A percentile compares a stretch with the other conserved stretches of the same genome.
Conservation (phyloP, 202 grass and related monocot species). For the Panicum hallii region DNA sequence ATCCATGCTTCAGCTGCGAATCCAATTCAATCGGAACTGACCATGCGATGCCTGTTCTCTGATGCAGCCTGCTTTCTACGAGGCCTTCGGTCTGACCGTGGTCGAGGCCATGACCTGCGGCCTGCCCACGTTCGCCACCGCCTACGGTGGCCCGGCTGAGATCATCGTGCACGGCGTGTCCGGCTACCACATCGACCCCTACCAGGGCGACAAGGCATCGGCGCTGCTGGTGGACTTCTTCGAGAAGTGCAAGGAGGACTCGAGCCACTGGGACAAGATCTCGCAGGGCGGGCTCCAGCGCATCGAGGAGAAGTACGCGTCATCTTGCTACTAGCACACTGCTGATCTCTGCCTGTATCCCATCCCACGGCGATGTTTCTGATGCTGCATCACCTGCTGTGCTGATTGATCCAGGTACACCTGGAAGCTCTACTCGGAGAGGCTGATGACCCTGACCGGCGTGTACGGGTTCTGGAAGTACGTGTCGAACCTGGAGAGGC, state of each 20-base stretch:
- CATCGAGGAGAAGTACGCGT: slow-evolving; percentile 94
- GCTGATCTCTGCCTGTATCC: neutral
- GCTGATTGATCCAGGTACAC: slow-evolving; percentile 67
- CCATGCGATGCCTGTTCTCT: neutral
- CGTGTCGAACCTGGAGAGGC: slow-evolving; percentile 95
- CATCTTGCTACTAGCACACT: neutral
- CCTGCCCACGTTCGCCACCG: slow-evolving; percentile 87
- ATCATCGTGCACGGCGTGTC: slow-evolving; percentile 95
- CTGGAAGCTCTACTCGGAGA: slow-evolving; percentile 98
- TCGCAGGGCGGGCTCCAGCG: slow-evolving; percentile 78
- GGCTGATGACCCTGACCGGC: slow-evolving; percentile 93
- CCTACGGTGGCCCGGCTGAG: slow-evolving; percentile 86
- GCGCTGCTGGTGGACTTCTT: slow-evolving; percentile 87
- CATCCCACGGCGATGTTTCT: neutral
- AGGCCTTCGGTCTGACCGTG: slow-evolving; percentile 94
- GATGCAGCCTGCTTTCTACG: slow-evolving; percentile 87
- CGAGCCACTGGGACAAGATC: slow-evolving; percentile 81
- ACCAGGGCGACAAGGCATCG: slow-evolving; percentile 91
- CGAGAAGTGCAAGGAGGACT: slow-evolving; percentile 71
- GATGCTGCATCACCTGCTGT: neutral
- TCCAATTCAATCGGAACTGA: neutral
- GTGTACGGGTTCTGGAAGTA: slow-evolving; percentile 99
- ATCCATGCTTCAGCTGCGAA: neutral
- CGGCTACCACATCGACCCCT: slow-evolving; percentile 95
- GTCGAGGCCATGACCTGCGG: slow-evolving; percentile 95